These are phyloP conservation scores for Colletotrichum melonis DNA, from an alignment of 2,329 filamentous ascomycete species.

Conservation along the genomic window DNA sequence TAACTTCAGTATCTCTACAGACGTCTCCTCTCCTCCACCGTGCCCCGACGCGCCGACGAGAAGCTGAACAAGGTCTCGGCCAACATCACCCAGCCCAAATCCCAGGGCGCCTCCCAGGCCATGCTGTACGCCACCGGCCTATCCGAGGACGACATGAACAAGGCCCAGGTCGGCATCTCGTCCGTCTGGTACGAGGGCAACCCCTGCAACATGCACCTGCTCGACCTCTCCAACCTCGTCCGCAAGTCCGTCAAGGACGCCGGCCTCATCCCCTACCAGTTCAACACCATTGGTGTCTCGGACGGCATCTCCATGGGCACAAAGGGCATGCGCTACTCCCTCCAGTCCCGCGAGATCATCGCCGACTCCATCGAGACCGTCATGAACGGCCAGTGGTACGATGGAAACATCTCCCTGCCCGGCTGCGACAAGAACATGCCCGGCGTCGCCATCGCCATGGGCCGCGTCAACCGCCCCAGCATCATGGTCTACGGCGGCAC, in stretches of 20 bases:
- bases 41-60: slow-evolving; percentile 60
- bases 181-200: slow-evolving; percentile 99
- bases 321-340: slow-evolving; percentile 93
- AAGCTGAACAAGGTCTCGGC: slow-evolving; percentile 87
- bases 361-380: slow-evolving; percentile 99
- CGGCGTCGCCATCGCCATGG: slow-evolving; percentile 92
- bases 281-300: slow-evolving; percentile 98
- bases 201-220: slow-evolving; percentile 98
- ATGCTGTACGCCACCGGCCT: slow-evolving; percentile 98
- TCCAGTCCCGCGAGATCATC: slow-evolving; percentile 96
- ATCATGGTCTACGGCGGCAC: slow-evolving; percentile 98
- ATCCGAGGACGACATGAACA: slow-evolving; percentile 87
- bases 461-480: slow-evolving; percentile 90
- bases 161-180: slow-evolving; percentile 97
- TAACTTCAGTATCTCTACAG: slow-evolving; percentile 43
- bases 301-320: slow-evolving; percentile 99
- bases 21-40: slow-evolving; percentile 63
- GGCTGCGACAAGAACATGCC: slow-evolving; percentile 99
- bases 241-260: slow-evolving; percentile 72
- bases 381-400: slow-evolving; percentile 99
- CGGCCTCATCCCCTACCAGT: slow-evolving; percentile 91
- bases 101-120: slow-evolving; percentile 96
- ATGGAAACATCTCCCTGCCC: slow-evolving; percentile 95
- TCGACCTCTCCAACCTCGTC: slow-evolving; percentile 87
- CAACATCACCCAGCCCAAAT: slow-evolving; percentile 94